phyloP scores from a whole-genome alignment of 1,284 basidiomycete species.

The Austroboletus niveus region DNA sequence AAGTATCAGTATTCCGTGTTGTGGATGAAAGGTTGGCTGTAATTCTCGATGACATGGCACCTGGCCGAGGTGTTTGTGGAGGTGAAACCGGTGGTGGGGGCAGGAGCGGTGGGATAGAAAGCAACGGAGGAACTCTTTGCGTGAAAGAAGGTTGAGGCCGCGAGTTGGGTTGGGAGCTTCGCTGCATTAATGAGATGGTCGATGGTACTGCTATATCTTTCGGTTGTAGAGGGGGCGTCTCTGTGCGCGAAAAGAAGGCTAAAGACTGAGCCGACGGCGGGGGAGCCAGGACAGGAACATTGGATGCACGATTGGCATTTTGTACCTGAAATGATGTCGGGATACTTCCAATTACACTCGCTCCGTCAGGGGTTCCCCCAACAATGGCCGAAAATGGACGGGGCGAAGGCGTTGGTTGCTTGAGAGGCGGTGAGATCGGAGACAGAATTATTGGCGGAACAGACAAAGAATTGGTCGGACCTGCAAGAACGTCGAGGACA shows the following conservation, averaged over 20 bases:
- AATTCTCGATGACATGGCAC: background rate
- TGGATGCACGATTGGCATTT: background rate
- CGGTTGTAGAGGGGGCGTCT: conserved; percentile 1
- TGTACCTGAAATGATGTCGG: conserved; percentile 1
- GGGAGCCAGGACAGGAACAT: conserved; percentile 13
- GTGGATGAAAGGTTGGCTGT: conserved; percentile 1
- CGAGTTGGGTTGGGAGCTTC: conserved; percentile 5
- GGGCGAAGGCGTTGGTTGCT: conserved; percentile 20
- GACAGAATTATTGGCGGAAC: conserved; percentile 49
- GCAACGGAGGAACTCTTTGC: conserved; percentile 10
- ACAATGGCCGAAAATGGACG: conserved; percentile 17
- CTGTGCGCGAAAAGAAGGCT: conserved; percentile 4
- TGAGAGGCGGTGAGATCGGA: conserved; percentile 44
- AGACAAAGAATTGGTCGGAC: conserved; percentile 42
- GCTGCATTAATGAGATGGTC: conserved; percentile 1
- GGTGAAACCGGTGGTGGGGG: conserved; percentile 32
- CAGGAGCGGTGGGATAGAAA: conserved; percentile 28
- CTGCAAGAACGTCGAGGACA: conserved; percentile 37
- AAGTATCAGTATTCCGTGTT: background rate
- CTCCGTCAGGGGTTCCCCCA: conserved; percentile 3
- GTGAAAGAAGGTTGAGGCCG: conserved; percentile 10
- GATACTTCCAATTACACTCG: background rate
- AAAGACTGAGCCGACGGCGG: conserved; percentile 17
- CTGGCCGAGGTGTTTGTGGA: conserved; percentile 30
- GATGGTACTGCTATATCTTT: conserved; percentile 2